These are phyloP conservation scores for Perilla frutescens DNA, from an alignment of 257 asterid species.

Conservation along the genomic window DNA sequence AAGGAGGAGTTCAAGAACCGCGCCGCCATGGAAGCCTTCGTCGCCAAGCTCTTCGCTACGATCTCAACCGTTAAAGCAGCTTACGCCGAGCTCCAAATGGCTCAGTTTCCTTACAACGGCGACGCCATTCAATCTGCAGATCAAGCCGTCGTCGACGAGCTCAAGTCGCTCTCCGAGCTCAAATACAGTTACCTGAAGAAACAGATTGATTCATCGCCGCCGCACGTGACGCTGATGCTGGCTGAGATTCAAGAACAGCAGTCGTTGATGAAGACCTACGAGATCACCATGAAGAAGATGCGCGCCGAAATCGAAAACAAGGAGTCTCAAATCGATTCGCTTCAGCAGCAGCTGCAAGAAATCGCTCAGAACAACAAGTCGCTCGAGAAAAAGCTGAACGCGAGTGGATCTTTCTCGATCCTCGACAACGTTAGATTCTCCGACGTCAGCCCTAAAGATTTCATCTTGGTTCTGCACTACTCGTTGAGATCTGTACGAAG, in stretches of 20 bases:
- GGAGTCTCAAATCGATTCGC: conserved; percentile 42
- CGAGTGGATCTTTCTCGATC: conserved; percentile 78
- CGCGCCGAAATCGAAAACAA: conserved; percentile 67
- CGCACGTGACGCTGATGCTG: conserved; percentile 87
- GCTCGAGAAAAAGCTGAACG: conserved; percentile 69
- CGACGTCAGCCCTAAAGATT: conserved; percentile 57
- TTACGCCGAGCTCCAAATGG: conserved; percentile 93
- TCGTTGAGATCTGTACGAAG: conserved; percentile 68
- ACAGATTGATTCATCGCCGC: conserved; percentile 81
- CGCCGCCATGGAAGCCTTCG: conserved; percentile 85
- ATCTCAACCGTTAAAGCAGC: conserved; percentile 87
- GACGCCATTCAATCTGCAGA: conserved; percentile 83
- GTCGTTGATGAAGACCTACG: conserved; percentile 88
- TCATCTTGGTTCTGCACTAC: conserved; percentile 67
- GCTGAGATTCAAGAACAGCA: conserved; percentile 98
- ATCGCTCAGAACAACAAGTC: conserved; percentile 47
- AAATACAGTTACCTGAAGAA: conserved; percentile 69
- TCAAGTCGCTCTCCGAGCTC: conserved; percentile 78
- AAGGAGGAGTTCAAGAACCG: conserved; percentile 59
- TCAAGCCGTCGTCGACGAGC: conserved; percentile 82
- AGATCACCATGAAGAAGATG: conserved; percentile 96
- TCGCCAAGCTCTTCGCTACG: conserved; percentile 91
- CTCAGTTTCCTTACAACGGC: conserved; percentile 87
- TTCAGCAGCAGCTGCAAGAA: conserved; percentile 43
- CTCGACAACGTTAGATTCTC: conserved; percentile 69